Percentiles rank a stretch among this genome's conserved stretches.
Conservation (phyloP, 768 basidiomycete genomes). For the Melanogaster broomeanus region DNA sequence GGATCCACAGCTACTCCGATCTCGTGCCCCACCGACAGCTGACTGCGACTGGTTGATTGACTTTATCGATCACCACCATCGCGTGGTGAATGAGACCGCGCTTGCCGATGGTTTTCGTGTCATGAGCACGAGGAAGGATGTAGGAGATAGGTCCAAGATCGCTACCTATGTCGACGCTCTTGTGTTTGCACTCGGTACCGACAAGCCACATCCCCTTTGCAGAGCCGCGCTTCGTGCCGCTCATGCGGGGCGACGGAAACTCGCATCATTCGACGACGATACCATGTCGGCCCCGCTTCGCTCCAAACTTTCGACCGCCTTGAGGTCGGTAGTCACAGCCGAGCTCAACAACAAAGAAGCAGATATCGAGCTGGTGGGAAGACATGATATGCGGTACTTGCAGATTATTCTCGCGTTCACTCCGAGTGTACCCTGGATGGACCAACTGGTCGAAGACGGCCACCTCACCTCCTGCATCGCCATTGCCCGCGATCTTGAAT, state of each 20-base stretch:
- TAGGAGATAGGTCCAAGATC: background rate
- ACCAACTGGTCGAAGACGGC: slow-evolving; percentile 1
- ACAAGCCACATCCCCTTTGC: slow-evolving; percentile 2
- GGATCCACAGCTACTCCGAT: background rate
- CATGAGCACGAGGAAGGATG: slow-evolving; percentile 4
- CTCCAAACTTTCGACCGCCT: background rate
- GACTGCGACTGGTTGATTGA: slow-evolving; percentile 7
- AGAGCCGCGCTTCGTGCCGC: slow-evolving; percentile 4
- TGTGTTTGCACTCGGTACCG: background rate
- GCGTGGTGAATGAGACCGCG: background rate
- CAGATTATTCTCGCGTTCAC: slow-evolving; percentile 6
- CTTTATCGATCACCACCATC: slow-evolving; percentile 5
- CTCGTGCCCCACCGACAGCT: background rate
- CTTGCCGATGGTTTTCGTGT: slow-evolving; percentile 8
- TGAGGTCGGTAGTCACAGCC: background rate
- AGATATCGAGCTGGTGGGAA: slow-evolving; percentile 1
- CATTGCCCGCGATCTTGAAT: slow-evolving; percentile 1
- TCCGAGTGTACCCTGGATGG: slow-evolving; percentile 1
- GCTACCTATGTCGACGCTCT: background rate
- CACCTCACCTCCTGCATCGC: slow-evolving; percentile 2
- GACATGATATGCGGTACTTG: slow-evolving; percentile 6
- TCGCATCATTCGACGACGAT: background rate
- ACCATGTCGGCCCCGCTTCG: background rate
- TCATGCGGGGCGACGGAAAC: slow-evolving; percentile 1
- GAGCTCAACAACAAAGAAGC: background rate